Evolutionary conservation across 192 early-diverging fungal species (phyloP), one percentile per base, ranked within the genome.

Genomic region (Dissophora ornata): DNA sequence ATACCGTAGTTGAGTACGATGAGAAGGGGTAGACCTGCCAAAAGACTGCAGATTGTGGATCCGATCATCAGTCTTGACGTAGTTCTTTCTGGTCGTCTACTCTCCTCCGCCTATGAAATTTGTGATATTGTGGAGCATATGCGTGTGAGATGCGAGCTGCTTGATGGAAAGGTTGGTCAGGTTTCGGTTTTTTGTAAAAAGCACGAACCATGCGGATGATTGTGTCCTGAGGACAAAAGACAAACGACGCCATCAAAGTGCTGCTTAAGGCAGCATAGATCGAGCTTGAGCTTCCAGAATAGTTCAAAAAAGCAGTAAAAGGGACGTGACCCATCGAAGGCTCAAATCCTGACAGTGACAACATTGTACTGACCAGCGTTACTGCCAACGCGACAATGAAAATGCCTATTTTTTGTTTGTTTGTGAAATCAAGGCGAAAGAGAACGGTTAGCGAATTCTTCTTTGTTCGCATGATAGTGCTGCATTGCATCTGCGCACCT

Each of bases 171-270:
- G n/a, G n/a, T n/a, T n/a, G n/a, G n/a, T n/a, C n/a, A n/a, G n/a
- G n/a, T n/a, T n/a, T n/a, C n/a, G n/a, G n/a, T n/a, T n/a, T n/a
- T n/a, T n/a, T n/a, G n/a, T n/a, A 45, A n/a, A 33, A 24, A 21
- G 5, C 8, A 42, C 33, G 7, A 22, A 57, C 71, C 62, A 74
- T 66, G 6, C 62, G 71, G 29, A 74, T 47, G 32, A 74, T 49
- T 0, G 71, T 60, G 34, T 74, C 71, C 24, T 74, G 71, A 0
- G 71, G 71, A 49, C 71, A 66, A 47, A 74, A 74, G 8, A 74
- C 71, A 60, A 74, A 66, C 0, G 71, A 58, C 4, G 62, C 62
- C 62, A 74, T 74, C 4, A 74, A 46, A 7, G 62, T 47, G 36
- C 62, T 66, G 44, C 71, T 74, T 19, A 74, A 34, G 11, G 50